Conservation (phyloP, 768 basidiomycete species). For the Megacollybia marginata region DNA sequence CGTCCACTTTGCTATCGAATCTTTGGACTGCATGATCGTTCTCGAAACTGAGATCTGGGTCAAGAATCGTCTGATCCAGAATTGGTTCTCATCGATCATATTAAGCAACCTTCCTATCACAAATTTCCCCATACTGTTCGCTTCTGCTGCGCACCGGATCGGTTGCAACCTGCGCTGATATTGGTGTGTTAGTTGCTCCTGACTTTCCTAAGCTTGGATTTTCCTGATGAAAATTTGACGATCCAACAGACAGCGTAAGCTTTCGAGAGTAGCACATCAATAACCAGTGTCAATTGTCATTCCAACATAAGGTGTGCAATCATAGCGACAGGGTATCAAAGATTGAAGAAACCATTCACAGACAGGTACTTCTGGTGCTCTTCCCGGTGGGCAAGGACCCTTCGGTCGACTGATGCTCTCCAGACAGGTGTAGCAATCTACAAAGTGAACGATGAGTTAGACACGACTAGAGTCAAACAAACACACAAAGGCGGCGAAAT, state of each 20-base stretch:
- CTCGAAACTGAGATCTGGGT: constrained; percentile 30
- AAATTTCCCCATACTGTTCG: constrained; percentile 55
- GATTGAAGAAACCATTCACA: constrained; percentile 33
- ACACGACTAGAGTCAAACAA: constrained; percentile 1
- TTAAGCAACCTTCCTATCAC: constrained; percentile 28
- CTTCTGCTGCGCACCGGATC: constrained; percentile 40
- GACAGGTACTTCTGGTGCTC: constrained; percentile 41
- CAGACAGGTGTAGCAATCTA: constrained; percentile 49
- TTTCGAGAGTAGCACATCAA: too few species aligned
- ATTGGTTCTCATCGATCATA: constrained; percentile 45
- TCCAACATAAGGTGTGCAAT: too few species aligned
- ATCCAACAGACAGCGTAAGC: too few species aligned
- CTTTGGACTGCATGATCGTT: constrained; percentile 49
- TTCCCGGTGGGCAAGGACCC: constrained; percentile 33
- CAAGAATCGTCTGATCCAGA: constrained; percentile 34
- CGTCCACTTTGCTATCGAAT: constrained; percentile 45
- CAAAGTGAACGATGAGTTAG: constrained; percentile 5
- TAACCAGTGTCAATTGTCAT: too few species aligned
- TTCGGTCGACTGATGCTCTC: constrained; percentile 41
- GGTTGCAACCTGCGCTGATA: constrained; percentile 54
- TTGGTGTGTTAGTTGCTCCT: constrained; percentile 62
- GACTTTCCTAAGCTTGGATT: too few species aligned
- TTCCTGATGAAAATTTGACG: too few species aligned
- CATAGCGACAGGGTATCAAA: neutral
- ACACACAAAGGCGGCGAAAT: constrained; percentile 40